Evolutionary conservation across 768 basidiomycete genomes (phyloP).

Genomic region (Pisolithus tinctorius): DNA sequence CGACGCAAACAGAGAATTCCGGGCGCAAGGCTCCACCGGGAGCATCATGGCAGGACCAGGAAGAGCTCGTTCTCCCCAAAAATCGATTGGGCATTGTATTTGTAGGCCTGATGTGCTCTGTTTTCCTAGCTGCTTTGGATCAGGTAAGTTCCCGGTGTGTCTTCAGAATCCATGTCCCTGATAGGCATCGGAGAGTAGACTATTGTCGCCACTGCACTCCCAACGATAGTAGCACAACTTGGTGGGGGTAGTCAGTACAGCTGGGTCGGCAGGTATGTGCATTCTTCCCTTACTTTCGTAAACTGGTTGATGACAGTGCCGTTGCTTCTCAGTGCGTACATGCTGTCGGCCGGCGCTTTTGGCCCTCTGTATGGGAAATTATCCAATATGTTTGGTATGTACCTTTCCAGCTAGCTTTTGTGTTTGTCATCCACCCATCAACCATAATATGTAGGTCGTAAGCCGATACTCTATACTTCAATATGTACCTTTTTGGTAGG

Average conservation of each 20-base stretch:
- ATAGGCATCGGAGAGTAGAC: constrained; percentile 31
- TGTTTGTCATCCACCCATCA: constrained; percentile 16
- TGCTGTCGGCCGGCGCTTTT: constrained; percentile 61
- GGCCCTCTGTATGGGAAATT: constrained; percentile 75
- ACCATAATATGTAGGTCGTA: constrained; percentile 39
- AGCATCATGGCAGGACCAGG: constrained; percentile 32
- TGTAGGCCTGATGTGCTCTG: constrained; percentile 35
- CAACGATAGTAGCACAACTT: constrained; percentile 61
- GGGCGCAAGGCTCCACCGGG: constrained; percentile 16
- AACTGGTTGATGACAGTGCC: not conserved
- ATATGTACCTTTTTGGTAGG: constrained; percentile 65
- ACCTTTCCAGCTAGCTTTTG: constrained; percentile 8
- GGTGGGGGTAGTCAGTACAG: constrained; percentile 59
- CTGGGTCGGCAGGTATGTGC: constrained; percentile 63
- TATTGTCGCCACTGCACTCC: constrained; percentile 69
- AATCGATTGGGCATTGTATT: constrained; percentile 39
- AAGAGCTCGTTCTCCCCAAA: constrained; percentile 37
- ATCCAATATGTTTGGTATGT: constrained; percentile 47
- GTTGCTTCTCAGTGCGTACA: constrained; percentile 52
- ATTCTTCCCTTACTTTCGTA: not conserved
- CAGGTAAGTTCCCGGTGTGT: constrained; percentile 35
- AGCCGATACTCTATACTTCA: constrained; percentile 60
- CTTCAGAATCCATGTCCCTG: not conserved
- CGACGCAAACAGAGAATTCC: not conserved
- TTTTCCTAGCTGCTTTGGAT: constrained; percentile 45